phyloP scores from a whole-genome alignment of 495 filamentous ascomycete genomes.

The Lasiosphaeria ovina region DNA sequence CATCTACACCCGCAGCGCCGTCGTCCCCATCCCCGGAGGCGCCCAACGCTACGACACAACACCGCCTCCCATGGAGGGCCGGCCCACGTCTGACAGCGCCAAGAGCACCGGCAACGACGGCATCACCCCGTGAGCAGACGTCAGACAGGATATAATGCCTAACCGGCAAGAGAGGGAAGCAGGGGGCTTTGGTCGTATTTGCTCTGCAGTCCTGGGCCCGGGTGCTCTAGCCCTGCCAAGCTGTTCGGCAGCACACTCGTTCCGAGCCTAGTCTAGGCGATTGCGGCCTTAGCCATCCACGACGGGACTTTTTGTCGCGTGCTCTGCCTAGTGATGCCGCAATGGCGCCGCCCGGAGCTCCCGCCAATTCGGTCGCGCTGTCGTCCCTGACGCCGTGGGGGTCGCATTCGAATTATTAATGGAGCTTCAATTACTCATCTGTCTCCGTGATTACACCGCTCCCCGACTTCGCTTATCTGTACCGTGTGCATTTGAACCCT shows the following conservation, averaged over 20 bases:
- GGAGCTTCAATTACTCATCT: too few relatives aligned
- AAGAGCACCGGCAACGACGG: not conserved
- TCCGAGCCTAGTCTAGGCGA: too few relatives aligned
- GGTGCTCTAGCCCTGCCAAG: not conserved
- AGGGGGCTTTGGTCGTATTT: not conserved
- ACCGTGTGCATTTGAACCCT: too few relatives aligned
- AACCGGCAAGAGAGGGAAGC: not conserved
- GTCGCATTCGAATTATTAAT: too few relatives aligned
- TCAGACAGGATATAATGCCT: not conserved
- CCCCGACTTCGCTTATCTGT: too few relatives aligned
- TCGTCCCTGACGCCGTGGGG: too few relatives aligned
- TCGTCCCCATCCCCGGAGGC: constrained; percentile 54
- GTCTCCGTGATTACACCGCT: too few relatives aligned
- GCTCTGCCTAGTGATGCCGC: not conserved
- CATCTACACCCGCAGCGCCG: constrained; percentile 39
- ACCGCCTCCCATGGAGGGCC: constrained; percentile 24
- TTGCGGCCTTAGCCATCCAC: not conserved
- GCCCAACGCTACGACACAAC: constrained; percentile 40
- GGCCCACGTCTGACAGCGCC: not conserved
- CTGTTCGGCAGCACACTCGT: too few relatives aligned
- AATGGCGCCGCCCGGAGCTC: not conserved
- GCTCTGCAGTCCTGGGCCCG: too few relatives aligned
- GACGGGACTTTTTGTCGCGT: not conserved
- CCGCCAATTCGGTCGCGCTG: too few relatives aligned
- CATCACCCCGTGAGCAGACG: not conserved